Conservation (phyloP, 306 rosid genomes). For the Pyrus communis region DNA sequence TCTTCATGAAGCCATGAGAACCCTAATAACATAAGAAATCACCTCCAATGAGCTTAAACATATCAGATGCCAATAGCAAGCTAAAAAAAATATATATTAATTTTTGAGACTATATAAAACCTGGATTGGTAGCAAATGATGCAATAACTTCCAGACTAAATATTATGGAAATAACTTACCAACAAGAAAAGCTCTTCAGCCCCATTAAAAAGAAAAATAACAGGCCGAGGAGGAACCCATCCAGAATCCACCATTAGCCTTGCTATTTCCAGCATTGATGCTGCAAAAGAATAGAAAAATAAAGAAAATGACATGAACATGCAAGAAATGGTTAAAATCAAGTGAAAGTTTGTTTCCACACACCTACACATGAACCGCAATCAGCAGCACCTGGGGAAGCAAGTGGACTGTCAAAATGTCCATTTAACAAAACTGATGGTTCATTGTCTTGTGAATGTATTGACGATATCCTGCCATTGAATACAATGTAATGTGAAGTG, state of each 20-base stretch:
- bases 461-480: conserved; percentile 60
- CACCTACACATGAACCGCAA: conserved; percentile 98
- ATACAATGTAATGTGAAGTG: conserved; percentile 11
- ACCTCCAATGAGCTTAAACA: conserved; percentile 21
- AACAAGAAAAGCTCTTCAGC: conserved; percentile 97
- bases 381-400: conserved; percentile 98
- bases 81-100: background rate
- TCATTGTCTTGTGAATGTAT: conserved; percentile 57
- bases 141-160: background rate
- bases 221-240: conserved; percentile 71
- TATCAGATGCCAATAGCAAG: background rate
- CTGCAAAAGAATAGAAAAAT: conserved; percentile 29
- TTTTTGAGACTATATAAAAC: background rate
- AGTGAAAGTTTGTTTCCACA: conserved; percentile 24
- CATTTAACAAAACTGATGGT: conserved; percentile 78
- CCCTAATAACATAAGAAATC: conserved; percentile 53
- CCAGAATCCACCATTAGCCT: conserved; percentile 81
- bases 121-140: background rate
- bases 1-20: conserved; percentile 94
- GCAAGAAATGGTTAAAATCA: conserved; percentile 7
- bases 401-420: conserved; percentile 89
- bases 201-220: conserved; percentile 93
- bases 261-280: conserved; percentile 86
- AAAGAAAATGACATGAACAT: conserved; percentile 2
- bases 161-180: conserved; percentile 46